Evolutionary conservation across 169 alveolate species (phyloP).

Genomic region (Plasmodium adleri): DNA sequence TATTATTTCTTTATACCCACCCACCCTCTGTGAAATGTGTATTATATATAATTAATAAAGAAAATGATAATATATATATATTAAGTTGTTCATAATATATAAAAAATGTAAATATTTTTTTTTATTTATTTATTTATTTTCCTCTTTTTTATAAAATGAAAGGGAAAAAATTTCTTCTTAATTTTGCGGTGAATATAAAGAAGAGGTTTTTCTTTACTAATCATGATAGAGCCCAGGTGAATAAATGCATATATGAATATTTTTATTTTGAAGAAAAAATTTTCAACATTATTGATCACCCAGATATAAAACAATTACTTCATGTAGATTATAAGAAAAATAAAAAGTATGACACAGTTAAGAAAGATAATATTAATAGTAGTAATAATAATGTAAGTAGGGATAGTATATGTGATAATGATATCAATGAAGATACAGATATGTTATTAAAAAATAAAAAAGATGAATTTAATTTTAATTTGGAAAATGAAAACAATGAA

Average conservation of each 20-base stretch:
- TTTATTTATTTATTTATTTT: too few relatives aligned
- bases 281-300: conserved; percentile 22
- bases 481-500: background rate
- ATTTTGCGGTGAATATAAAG: conserved; percentile 17
- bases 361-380: background rate
- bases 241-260: conserved; percentile 54
- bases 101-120: background rate
- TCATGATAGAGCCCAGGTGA: conserved; percentile 21
- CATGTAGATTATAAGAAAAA: background rate
- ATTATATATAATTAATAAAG: too few relatives aligned
- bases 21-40: too few relatives aligned
- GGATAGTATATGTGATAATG: background rate
- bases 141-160: too few relatives aligned
- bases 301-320: conserved; percentile 12
- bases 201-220: conserved; percentile 57
- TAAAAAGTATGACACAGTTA: background rate
- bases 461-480: background rate
- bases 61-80: too few relatives aligned
- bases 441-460: too few relatives aligned
- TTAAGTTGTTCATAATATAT: background rate
- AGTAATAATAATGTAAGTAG: background rate
- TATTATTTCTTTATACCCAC: too few relatives aligned
- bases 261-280: conserved; percentile 64
- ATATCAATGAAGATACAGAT: background rate
- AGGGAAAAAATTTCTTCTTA: conserved; percentile 15